Percentiles rank a stretch among this genome's conserved stretches.
These are phyloP conservation scores for Phanerochaete carnosa DNA, from an alignment of 768 basidiomycete species.

Conservation along the genomic window DNA sequence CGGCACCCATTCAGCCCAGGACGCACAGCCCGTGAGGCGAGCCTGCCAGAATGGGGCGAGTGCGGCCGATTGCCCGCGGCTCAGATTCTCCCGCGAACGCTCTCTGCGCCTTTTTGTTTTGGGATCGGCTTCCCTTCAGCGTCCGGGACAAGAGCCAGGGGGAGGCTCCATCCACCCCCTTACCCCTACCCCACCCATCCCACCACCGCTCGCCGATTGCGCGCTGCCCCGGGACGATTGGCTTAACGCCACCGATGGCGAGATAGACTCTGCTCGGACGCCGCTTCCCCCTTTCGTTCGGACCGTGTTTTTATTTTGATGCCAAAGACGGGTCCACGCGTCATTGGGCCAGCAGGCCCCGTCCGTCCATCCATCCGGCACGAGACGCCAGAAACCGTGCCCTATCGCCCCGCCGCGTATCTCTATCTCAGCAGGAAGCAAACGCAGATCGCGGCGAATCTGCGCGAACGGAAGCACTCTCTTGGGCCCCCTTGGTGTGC, in stretches of 20 bases:
- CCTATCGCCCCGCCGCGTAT: background rate
- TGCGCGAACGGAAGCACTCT: too few relatives aligned
- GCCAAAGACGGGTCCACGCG: too few relatives aligned
- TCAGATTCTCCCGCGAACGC: conserved; percentile 10
- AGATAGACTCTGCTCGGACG: conserved; percentile 8
- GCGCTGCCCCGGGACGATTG: background rate
- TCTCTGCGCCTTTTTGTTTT: background rate
- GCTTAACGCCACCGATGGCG: background rate
- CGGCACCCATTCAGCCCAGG: background rate
- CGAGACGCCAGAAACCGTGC: background rate
- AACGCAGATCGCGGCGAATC: conserved; percentile 1
- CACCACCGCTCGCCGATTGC: background rate
- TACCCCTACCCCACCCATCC: too few relatives aligned
- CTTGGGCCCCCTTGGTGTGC: too few relatives aligned
- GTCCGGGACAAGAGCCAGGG: background rate
- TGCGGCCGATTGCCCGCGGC: background rate
- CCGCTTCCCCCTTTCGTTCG: background rate
- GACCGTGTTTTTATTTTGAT: too few relatives aligned
- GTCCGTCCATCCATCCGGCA: conserved; percentile 6
- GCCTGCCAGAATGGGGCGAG: background rate
- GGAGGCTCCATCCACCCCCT: too few relatives aligned
- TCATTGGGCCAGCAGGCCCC: conserved; percentile 9
- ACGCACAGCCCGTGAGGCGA: background rate
- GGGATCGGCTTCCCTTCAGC: conserved; percentile 3
- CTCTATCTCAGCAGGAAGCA: background rate